phyloP scores from a whole-genome alignment of 2,329 filamentous ascomycete species.

The Fusarium sp. region DNA sequence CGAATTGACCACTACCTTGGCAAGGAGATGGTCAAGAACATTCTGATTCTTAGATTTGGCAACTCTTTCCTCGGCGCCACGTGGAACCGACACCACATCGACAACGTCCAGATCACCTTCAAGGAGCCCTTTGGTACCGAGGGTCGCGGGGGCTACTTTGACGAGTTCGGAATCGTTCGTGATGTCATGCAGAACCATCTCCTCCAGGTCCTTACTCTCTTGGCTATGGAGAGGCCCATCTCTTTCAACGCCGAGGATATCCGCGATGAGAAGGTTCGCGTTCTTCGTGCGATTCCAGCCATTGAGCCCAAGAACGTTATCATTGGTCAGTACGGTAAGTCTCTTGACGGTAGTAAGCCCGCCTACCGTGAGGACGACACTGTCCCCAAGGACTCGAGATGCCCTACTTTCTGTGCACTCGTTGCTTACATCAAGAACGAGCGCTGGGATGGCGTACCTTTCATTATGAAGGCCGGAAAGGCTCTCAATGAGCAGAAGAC shows the following conservation, averaged over 20 bases:
- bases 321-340: slow-evolving; percentile 98
- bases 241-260: slow-evolving; percentile 99
- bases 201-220: slow-evolving; percentile 92
- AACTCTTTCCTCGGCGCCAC: slow-evolving; percentile 99
- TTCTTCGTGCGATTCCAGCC: slow-evolving; percentile 89
- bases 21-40: slow-evolving; percentile 99
- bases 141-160: slow-evolving; percentile 97
- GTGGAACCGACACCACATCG: slow-evolving; percentile 99
- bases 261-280: slow-evolving; percentile 97
- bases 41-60: slow-evolving; percentile 95
- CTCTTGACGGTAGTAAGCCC: slow-evolving; percentile 94
- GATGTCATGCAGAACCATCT: slow-evolving; percentile 99
- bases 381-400: slow-evolving; percentile 95
- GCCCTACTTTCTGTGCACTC: slow-evolving; percentile 97
- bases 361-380: slow-evolving; percentile 99
- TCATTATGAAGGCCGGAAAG: slow-evolving; percentile 99
- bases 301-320: slow-evolving; percentile 99
- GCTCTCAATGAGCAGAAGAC: slow-evolving; percentile 99
- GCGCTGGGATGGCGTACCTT: slow-evolving; percentile 98
- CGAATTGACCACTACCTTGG: slow-evolving; percentile 99
- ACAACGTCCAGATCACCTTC: slow-evolving; percentile 99
- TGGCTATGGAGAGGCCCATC: slow-evolving; percentile 98
- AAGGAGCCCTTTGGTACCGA: slow-evolving; percentile 99
- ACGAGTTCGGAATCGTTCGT: slow-evolving; percentile 98
- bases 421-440: slow-evolving; percentile 99